phyloP scores from a whole-genome alignment of 2,329 filamentous ascomycete species.

The Mariannaea sp. region DNA sequence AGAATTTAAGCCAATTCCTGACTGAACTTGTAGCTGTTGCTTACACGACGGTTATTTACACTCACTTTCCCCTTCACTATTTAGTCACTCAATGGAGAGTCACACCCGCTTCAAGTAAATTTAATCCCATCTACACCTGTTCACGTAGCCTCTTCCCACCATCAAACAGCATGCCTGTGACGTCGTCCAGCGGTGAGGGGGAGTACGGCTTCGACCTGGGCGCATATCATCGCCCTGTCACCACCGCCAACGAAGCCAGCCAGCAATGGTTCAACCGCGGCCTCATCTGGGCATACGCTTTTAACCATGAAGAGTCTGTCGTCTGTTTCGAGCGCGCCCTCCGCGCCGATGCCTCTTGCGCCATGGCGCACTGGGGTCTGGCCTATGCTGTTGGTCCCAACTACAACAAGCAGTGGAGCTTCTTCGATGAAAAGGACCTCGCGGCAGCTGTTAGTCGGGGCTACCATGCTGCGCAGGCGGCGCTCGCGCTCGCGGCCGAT shows the following conservation, averaged over 20 bases:
- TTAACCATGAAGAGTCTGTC: constrained; percentile 75
- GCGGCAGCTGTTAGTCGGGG: constrained; percentile 11
- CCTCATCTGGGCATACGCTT: constrained; percentile 74
- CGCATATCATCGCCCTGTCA: constrained; percentile 6
- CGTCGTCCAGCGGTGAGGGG: neutral
- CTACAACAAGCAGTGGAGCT: constrained; percentile 76
- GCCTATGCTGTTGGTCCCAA: constrained; percentile 77
- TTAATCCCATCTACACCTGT: too few species aligned
- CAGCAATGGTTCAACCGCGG: constrained; percentile 60
- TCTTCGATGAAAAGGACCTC: constrained; percentile 68
- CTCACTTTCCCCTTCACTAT: too few species aligned
- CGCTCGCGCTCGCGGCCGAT: neutral
- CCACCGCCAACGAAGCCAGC: neutral
- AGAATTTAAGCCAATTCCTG: too few species aligned
- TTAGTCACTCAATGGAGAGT: too few species aligned
- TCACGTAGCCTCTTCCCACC: too few species aligned
- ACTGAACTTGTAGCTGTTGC: too few species aligned
- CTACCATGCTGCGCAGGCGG: constrained; percentile 10
- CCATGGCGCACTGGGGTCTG: constrained; percentile 72
- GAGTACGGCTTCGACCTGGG: constrained; percentile 13
- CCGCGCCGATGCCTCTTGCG: constrained; percentile 56
- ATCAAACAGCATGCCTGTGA: too few species aligned
- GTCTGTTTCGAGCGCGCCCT: constrained; percentile 67
- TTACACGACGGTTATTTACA: too few species aligned
- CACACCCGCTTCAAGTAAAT: too few species aligned